phyloP scores from a whole-genome alignment of 768 basidiomycete species.

The Lentinula sp. region DNA sequence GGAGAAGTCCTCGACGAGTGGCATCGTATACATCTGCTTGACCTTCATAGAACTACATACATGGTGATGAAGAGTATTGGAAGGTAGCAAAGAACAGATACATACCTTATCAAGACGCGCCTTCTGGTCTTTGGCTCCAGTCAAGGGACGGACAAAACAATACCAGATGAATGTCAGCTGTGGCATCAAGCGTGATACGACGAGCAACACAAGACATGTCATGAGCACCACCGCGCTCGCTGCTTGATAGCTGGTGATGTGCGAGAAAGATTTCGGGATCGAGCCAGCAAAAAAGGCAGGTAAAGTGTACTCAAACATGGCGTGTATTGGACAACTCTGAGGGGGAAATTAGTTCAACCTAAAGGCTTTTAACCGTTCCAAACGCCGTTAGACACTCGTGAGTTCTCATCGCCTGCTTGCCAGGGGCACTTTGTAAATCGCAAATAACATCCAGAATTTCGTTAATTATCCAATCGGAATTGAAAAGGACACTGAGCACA shows the following conservation, averaged over 20 bases:
- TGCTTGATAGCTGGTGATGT: neutral
- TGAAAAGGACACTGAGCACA: neutral
- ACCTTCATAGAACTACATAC: conserved; percentile 52
- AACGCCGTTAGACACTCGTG: neutral
- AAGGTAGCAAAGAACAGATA: neutral
- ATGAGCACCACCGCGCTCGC: neutral
- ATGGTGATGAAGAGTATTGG: neutral
- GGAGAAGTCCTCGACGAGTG: conserved; percentile 54
- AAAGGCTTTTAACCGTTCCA: neutral
- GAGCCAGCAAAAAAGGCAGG: neutral
- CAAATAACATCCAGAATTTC: neutral
- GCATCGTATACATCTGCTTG: conserved; percentile 71
- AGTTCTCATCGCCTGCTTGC: neutral
- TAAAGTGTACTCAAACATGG: neutral
- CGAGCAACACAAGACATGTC: neutral
- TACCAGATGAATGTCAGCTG: conserved; percentile 45
- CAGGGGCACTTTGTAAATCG: neutral
- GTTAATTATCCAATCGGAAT: neutral
- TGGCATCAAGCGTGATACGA: conserved; percentile 21
- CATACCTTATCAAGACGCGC: conserved; percentile 37
- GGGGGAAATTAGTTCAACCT: neutral
- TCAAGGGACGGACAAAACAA: conserved; percentile 40
- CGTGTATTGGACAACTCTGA: neutral
- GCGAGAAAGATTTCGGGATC: neutral
- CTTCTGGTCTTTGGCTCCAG: conserved; percentile 28